Percentiles rank a stretch among this genome's conserved stretches.
Conservation (phyloP, 331 rosid species). For the Acacia concinna region DNA sequence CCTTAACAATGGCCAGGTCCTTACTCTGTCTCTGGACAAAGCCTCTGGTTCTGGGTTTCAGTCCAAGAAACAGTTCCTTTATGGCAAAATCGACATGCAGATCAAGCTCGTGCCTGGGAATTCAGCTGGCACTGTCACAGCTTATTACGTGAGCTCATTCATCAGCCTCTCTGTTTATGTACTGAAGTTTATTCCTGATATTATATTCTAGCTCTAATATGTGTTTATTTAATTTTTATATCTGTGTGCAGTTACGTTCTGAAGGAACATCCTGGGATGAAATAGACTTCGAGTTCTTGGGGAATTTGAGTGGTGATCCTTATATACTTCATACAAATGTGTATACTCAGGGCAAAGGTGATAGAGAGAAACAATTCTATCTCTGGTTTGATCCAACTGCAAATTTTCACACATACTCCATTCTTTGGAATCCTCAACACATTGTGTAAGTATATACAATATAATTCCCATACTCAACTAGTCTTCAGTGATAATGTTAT, state of each 20-base stretch:
- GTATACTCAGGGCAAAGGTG: conserved; percentile 61
- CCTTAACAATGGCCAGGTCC: conserved; percentile 45
- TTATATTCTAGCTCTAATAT: background rate
- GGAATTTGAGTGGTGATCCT: conserved; percentile 67
- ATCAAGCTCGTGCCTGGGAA: conserved; percentile 63
- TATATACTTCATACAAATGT: conserved; percentile 71
- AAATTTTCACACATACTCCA: conserved; percentile 63
- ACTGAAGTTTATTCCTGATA: background rate
- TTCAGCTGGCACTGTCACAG: conserved; percentile 65
- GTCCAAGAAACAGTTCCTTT: conserved; percentile 56
- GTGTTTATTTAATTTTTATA: background rate
- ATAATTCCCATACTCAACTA: background rate
- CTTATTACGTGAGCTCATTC: conserved; percentile 48
- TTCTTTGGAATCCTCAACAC: conserved; percentile 63
- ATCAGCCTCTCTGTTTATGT: background rate
- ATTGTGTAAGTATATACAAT: conserved; percentile 41
- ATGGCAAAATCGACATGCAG: conserved; percentile 57
- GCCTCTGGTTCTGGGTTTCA: conserved; percentile 73
- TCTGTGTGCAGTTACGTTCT: conserved; percentile 53
- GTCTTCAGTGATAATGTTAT: too few species aligned
- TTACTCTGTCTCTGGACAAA: conserved; percentile 63
- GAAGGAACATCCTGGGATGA: conserved; percentile 62
- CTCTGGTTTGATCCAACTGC: conserved; percentile 84
- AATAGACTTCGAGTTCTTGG: conserved; percentile 74
- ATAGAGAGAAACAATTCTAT: conserved; percentile 63